Base-by-base conservation (phyloP, 441 rosid species). In the Omphalea diandra region DNA sequence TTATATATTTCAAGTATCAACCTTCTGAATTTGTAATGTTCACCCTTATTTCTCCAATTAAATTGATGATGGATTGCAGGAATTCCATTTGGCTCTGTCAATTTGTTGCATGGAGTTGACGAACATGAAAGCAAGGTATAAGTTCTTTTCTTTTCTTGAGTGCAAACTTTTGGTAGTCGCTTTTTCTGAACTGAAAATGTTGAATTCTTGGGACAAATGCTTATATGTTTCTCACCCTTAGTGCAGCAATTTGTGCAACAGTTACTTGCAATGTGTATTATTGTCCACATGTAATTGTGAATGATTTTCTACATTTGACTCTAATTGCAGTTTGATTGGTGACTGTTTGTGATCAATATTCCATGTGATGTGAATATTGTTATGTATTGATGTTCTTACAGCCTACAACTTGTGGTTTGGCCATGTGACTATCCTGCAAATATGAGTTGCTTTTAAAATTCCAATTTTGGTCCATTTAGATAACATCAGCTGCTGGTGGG, bases 401-500 rank as follows among this genome's bases (percentile, higher is more conserved):
- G 50, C 11, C 29, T 46, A 33, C 40, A 46, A 6, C 8, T 49
- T 44, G 22, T 53, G 33, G 47, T 41, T 32, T 14, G 2, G 22
- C n/a, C 38, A 18, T 70, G 27, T 47, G 67, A 52, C 43, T 64
- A 3, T 47, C 38, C 2, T 64, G 65, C 40, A 41, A 52, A 70
- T 57, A 56, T 63, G 27, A 62, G 35, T 62, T 68, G 22, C 31
- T 26, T 49, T 31, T 72, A 40, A 70, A 32, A 44, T 77, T 75
- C 55, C 67, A 68, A 17, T 27, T 77, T 69, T 80, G 58, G 53
- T 70, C 57, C 81, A 67, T 83, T 75, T 78, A 95, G 99, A 86
- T 95, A 78, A 95, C 99, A 55, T 93, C 98, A 67, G 93, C 99
- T 17, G 99, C 99, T 59, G 99, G 99, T 73, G 99, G 99, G 68